Conservation (phyloP, 1,284 basidiomycete genomes). For the Fomitopsis pinicola region DNA sequence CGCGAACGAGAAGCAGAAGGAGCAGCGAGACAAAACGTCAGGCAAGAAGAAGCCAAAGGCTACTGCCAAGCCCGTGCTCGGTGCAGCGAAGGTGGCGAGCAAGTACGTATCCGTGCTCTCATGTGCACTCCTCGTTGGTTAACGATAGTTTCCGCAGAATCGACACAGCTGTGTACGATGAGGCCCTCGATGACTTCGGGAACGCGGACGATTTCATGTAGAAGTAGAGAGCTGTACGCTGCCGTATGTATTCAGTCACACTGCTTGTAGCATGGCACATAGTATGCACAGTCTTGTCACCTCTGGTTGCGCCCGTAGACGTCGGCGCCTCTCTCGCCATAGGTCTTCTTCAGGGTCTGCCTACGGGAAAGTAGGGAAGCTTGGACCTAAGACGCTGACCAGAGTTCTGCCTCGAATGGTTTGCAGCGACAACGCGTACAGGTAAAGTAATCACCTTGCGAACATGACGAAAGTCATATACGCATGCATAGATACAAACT, state of each 20-base stretch:
- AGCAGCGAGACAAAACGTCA: constrained; percentile 77
- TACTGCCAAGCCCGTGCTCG: constrained; percentile 68
- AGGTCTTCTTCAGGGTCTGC: too few relatives aligned
- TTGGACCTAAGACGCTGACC: too few relatives aligned
- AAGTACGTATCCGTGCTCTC: constrained; percentile 44
- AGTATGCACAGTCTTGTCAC: neutral
- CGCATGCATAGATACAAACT: neutral
- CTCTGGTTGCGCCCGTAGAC: neutral
- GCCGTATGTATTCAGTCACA: constrained; percentile 7
- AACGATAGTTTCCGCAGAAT: constrained; percentile 39
- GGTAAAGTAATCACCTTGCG: neutral
- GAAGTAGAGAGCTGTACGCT: constrained; percentile 5
- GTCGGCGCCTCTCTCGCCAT: too few relatives aligned
- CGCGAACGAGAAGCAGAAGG: constrained; percentile 92
- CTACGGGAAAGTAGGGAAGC: too few relatives aligned
- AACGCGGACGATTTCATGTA: constrained; percentile 76
- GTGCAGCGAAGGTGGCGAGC: constrained; percentile 58
- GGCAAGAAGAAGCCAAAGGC: constrained; percentile 87
- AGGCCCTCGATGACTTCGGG: constrained; percentile 82
- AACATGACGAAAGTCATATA: neutral
- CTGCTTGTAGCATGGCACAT: constrained; percentile 12
- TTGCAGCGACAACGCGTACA: neutral
- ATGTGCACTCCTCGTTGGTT: neutral
- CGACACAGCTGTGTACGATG: constrained; percentile 80
- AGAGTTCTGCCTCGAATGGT: neutral